Base-by-base conservation (phyloP, 176 grass and related monocot genomes). In the Cenchrus americanus region DNA sequence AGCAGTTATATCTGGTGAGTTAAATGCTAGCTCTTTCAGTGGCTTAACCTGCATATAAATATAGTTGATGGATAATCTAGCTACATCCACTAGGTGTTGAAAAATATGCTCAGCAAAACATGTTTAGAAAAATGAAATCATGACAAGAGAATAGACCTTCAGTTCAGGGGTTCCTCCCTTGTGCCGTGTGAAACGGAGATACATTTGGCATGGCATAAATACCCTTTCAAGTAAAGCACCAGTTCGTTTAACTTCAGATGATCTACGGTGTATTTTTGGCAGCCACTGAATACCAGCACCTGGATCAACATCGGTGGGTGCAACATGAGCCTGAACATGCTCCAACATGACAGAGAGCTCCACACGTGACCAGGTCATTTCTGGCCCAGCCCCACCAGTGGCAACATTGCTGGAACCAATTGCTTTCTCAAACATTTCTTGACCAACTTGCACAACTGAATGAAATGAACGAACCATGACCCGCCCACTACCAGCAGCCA, bases 151-250 rank as follows among this genome's bases (percentile, higher is more conserved):
- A 59, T 27, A 86, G 50, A 97, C 95, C 95, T 94, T 98, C 67
- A 98, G 77, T 69, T 98, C 93, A 88, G 96, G 91, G 49, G 83
- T 94, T 82, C 96, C 96, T 83, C 96, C 91, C 80, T 98, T 98
- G 77, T 98, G 89, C 66, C 91, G 88, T 76, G 96, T 95, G 75
- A 87, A 95, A 41, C 91, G 93, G 24, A 98, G 91, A 81, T 93
- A 98, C 96, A 98, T 98, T 89, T 95, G 90, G 80, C 96, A 98
- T 77, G 96, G 96, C 88, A 91, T 95, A 86, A 98, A 98, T 80
- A 98, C 96, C 81, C 93, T 92, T 83, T 95, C 96, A 78, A 98
- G 91, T 86, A 98, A 90, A 73, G 96, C 90, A 78, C 96, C 93
- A 30, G 93, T 98, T 83, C 96, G 79, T 78, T 98, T 98, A 82